Evolutionary conservation across 2,329 filamentous ascomycete species (phyloP), one percentile per base, ranked within the genome.

Genomic region (Pezicula rhizophila): DNA sequence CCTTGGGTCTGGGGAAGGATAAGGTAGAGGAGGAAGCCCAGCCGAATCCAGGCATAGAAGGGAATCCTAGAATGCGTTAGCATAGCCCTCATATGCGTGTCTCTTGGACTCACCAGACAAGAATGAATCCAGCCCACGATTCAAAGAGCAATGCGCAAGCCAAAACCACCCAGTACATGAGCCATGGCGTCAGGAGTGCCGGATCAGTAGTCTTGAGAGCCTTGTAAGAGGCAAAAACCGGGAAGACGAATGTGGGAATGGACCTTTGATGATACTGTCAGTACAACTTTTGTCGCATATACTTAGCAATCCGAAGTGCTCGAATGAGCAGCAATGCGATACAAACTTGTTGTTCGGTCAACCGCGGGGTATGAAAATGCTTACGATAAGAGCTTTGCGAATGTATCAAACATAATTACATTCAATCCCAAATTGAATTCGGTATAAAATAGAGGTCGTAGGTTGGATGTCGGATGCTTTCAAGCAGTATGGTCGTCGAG

Each of bases 91-190:
- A 15, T 42, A 23, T 8, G 26, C 15, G 45, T 10, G 10, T 38
- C 8, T n/a, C 15, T 17, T n/a, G 12, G 10, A 38, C 71, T 46
- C 70, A 84, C 85, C 90, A 97, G 66, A 78, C 78, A 42, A 97
- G 78, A 63, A 97, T 84, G 71, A 92, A 96, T 61, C 85, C 82
- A 49, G 87, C 83, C 80, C 90, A 95, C 42, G 86, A 91, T 72
- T 97, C 93, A 68, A 84, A 80, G 53, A 93, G 79, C 49, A 91
- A 76, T 60, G 84, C 81, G 66, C 88, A 85, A 52, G 88, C 87
- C 56, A 96, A 80, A 20, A 96, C 89, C 52, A 96, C 89, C 87
- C 92, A 99, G 78, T 97, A 99, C 87, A 97, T 97, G 57, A 97
- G 80, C 93, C 93, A 99, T 84, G 92, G 92, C 55, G 89, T 89